These are phyloP conservation scores for Wickerhamiella pararugosa DNA, from an alignment of 1,139 yeast genomes.

Conservation along the genomic window DNA sequence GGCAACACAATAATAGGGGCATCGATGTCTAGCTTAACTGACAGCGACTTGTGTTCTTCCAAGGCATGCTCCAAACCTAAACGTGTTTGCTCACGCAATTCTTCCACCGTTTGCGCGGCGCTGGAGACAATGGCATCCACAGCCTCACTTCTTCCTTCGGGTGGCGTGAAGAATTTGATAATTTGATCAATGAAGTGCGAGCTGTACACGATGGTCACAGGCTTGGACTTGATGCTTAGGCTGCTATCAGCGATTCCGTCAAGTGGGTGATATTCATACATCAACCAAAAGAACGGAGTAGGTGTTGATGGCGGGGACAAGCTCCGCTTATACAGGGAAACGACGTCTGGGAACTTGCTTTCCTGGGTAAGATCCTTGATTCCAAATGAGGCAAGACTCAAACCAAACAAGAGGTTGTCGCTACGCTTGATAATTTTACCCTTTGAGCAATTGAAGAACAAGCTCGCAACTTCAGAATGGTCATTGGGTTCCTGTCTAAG, in stretches of 20 bases:
- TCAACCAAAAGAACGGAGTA: conserved; percentile 64
- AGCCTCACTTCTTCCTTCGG: conserved; percentile 72
- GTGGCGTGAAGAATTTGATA: conserved; percentile 67
- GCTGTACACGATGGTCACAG: conserved; percentile 83
- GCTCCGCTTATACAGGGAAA: conserved; percentile 59
- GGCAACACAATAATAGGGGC: conserved; percentile 92
- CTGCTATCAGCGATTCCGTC: conserved; percentile 73
- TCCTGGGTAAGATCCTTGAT: conserved; percentile 75
- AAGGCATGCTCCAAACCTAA: conserved; percentile 86
- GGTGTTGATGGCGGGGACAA: not conserved
- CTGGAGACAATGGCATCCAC: conserved; percentile 87
- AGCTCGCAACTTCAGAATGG: conserved; percentile 42
- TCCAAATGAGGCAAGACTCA: conserved; percentile 64
- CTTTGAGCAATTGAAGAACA: conserved; percentile 70
- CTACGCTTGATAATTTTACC: conserved; percentile 64
- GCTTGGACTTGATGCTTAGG: conserved; percentile 56
- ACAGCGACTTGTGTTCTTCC: conserved; percentile 84
- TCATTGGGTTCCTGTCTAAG: conserved; percentile 28
- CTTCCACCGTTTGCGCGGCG: conserved; percentile 91
- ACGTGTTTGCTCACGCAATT: conserved; percentile 75
- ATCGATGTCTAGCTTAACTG: conserved; percentile 73
- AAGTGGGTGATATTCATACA: conserved; percentile 75
- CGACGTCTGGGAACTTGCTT: conserved; percentile 67
- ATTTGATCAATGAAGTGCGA: conserved; percentile 66
- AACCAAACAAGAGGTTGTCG: conserved; percentile 56